A percentile compares a stretch with the other conserved stretches of the same genome.
Conservation (phyloP, 1,284 basidiomycete genomes). For the Ustilago trichophora region DNA sequence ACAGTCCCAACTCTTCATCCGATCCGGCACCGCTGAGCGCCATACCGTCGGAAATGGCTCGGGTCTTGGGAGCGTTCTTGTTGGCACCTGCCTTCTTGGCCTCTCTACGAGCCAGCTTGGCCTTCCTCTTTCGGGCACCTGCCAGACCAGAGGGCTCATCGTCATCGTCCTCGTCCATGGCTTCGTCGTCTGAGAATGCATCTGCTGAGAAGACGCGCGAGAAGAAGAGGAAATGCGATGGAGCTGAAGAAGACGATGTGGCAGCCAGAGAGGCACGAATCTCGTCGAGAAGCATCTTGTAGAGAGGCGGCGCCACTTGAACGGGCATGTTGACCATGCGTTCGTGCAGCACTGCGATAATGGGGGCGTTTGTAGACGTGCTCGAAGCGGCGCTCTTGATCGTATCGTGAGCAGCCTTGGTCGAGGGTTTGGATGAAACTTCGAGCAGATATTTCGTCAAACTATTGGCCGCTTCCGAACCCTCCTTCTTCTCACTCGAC, state of each 20-base stretch:
- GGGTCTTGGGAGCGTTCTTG: constrained; percentile 33
- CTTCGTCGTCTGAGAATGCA: constrained; percentile 60
- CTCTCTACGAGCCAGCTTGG: constrained; percentile 38
- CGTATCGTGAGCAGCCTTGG: constrained; percentile 40
- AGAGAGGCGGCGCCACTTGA: constrained; percentile 57
- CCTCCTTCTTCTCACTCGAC: constrained; percentile 12
- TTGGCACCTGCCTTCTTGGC: constrained; percentile 47
- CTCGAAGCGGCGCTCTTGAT: constrained; percentile 31
- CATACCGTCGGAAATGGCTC: constrained; percentile 37
- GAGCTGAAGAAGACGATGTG: constrained; percentile 22
- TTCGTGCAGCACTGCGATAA: constrained; percentile 59
- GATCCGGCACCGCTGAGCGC: constrained; percentile 11
- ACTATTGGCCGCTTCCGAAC: constrained; percentile 21
- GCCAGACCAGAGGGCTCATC: constrained; percentile 52
- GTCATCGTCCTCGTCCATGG: constrained; percentile 55
- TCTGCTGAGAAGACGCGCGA: constrained; percentile 61
- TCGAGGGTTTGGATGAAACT: constrained; percentile 32
- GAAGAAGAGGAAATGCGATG: constrained; percentile 58
- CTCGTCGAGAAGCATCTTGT: constrained; percentile 61
- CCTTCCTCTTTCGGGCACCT: constrained; percentile 53
- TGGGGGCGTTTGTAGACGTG: constrained; percentile 35
- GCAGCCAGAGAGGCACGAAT: constrained; percentile 19
- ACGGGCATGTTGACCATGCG: constrained; percentile 65
- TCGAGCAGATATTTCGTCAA: constrained; percentile 44
- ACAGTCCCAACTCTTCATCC: constrained; percentile 56